Evolutionary conservation across 495 filamentous ascomycete genomes (phyloP).

Genomic region (Penicillium subrubescens): DNA sequence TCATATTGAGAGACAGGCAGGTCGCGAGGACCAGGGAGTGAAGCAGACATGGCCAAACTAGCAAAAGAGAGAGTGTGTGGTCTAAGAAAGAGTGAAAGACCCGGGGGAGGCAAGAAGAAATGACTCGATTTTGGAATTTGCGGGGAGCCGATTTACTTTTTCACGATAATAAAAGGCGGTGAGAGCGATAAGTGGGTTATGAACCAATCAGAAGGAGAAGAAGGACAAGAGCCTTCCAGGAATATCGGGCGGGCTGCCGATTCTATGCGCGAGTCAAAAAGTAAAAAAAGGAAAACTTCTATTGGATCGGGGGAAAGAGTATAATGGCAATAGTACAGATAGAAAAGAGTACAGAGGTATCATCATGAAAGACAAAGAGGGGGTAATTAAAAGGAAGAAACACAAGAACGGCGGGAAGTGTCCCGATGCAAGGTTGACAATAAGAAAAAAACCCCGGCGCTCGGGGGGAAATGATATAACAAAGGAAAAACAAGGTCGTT

Average conservation of each 20-base stretch:
- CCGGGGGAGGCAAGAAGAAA: conserved; percentile 8
- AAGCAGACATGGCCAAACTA: conserved; percentile 72
- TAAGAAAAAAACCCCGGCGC: conserved; percentile 16
- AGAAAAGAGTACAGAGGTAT: conserved; percentile 40
- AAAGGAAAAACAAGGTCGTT: conserved; percentile 28
- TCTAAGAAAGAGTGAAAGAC: background rate
- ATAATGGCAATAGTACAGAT: conserved; percentile 1
- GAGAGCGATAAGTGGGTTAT: conserved; percentile 37
- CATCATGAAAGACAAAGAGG: conserved; percentile 18
- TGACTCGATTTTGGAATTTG: conserved; percentile 17
- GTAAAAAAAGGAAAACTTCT: background rate
- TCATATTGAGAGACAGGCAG: conserved; percentile 91
- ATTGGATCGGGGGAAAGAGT: conserved; percentile 9
- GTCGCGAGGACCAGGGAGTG: conserved; percentile 82
- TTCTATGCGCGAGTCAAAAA: background rate
- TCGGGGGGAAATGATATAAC: conserved; percentile 7
- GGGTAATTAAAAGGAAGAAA: conserved; percentile 32
- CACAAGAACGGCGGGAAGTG: conserved; percentile 10
- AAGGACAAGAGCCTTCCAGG: conserved; percentile 9
- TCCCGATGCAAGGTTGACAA: conserved; percentile 25
- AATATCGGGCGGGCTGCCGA: conserved; percentile 9
- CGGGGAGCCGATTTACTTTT: conserved; percentile 20
- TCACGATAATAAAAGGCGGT: conserved; percentile 41
- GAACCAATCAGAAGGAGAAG: conserved; percentile 33
- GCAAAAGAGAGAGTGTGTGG: conserved; percentile 3